Evolutionary conservation across 352 stramenopile species (phyloP).

Genomic region (Phytophthora macrochlamydospora): DNA sequence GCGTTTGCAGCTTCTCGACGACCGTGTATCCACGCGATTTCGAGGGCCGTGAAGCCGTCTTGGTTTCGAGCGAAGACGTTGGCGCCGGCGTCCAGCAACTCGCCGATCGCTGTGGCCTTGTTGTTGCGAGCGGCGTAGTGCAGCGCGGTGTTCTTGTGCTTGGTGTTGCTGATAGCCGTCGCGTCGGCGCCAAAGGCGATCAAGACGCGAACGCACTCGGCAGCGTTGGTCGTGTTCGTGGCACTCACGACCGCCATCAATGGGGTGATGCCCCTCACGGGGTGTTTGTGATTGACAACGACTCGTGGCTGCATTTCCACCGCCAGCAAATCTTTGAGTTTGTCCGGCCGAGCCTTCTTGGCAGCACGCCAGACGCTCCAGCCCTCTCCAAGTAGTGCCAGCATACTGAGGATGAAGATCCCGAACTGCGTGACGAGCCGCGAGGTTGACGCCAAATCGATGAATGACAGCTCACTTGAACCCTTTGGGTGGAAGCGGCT

Average conservation of each 20-base stretch:
- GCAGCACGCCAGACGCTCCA: constrained; percentile 26
- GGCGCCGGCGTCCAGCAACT: constrained; percentile 51
- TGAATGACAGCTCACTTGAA: not conserved
- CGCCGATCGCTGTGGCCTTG: constrained; percentile 43
- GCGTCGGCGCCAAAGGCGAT: constrained; percentile 60
- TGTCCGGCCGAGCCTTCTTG: constrained; percentile 25
- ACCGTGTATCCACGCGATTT: constrained; percentile 42
- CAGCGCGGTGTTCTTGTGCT: constrained; percentile 52
- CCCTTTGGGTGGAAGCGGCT: not conserved
- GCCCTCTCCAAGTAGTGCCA: constrained; percentile 9
- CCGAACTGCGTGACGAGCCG: not conserved
- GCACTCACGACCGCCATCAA: constrained; percentile 59
- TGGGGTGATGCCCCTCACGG: constrained; percentile 49
- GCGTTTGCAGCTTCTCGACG: constrained; percentile 14
- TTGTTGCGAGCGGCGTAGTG: constrained; percentile 64
- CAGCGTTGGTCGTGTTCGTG: constrained; percentile 42
- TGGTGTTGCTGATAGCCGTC: constrained; percentile 28
- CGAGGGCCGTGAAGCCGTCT: constrained; percentile 50
- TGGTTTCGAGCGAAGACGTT: constrained; percentile 48
- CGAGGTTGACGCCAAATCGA: not conserved
- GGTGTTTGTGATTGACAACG: constrained; percentile 36
- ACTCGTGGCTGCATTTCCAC: constrained; percentile 11
- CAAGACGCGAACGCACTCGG: constrained; percentile 47
- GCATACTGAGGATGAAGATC: not conserved
- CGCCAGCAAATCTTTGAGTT: constrained; percentile 9